These are phyloP conservation scores for Alternaria novae-zelandiae DNA, from an alignment of 2,329 filamentous ascomycete genomes.

Conservation along the genomic window DNA sequence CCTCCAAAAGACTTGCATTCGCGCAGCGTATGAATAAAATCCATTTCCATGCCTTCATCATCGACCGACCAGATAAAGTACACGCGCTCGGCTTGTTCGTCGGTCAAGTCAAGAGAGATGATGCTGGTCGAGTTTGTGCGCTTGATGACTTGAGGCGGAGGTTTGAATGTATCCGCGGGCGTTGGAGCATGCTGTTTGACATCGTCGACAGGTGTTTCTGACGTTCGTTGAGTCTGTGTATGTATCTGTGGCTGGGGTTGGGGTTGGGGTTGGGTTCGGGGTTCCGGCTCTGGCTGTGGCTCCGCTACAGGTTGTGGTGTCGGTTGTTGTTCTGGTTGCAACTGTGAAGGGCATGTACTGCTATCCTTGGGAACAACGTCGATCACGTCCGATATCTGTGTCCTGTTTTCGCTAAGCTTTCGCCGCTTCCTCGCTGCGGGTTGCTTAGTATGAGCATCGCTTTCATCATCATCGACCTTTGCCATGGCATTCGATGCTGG, in stretches of 20 bases:
- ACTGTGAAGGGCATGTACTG: neutral
- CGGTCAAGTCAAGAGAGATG: conserved; percentile 5
- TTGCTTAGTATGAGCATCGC: neutral
- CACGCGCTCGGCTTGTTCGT: conserved; percentile 13
- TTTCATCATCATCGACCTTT: neutral
- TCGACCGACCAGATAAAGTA: conserved; percentile 14
- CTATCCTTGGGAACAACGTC: neutral
- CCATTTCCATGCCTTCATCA: conserved; percentile 7
- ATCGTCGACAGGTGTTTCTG: neutral
- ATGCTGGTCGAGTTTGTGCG: neutral
- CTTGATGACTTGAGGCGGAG: neutral
- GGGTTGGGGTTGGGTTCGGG: neutral
- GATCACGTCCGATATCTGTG: neutral
- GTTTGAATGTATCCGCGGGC: neutral
- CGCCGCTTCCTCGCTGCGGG: neutral
- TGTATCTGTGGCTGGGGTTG: neutral
- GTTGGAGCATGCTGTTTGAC: neutral
- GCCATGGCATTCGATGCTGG: neutral
- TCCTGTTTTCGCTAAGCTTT: neutral
- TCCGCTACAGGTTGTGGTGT: neutral
- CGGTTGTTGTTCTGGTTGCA: neutral
- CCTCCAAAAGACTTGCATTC: conserved; percentile 14
- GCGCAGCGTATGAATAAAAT: conserved; percentile 8
- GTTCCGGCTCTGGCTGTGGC: neutral
- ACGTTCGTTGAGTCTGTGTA: neutral